Conservation (phyloP, 2,329 filamentous ascomycete species). For the Microdochium trichocladiopsis region DNA sequence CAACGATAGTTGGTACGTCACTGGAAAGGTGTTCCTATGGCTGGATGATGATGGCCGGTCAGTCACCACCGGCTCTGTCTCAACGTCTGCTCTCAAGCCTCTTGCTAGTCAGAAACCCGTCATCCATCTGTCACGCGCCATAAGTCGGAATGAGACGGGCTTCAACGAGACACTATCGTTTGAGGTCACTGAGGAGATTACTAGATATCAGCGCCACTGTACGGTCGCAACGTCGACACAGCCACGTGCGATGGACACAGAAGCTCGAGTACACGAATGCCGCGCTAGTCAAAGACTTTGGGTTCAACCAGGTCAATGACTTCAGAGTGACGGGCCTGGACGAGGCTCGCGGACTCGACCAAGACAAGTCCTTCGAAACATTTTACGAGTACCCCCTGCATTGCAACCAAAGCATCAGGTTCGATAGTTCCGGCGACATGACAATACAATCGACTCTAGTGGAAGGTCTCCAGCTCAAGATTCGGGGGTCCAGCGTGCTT, state of each 20-base stretch:
- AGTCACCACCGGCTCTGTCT: constrained; percentile 40
- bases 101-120: constrained; percentile 23
- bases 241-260: constrained; percentile 8
- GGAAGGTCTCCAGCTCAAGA: constrained; percentile 28
- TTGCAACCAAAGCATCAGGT: constrained; percentile 42
- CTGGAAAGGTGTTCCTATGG: constrained; percentile 59
- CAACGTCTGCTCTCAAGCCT: constrained; percentile 14
- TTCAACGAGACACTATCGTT: constrained; percentile 52
- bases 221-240: constrained; percentile 26
- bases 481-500: constrained; percentile 32
- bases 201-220: constrained; percentile 45
- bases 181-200: constrained; percentile 41
- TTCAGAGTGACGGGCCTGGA: constrained; percentile 10
- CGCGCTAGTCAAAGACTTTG: constrained; percentile 8
- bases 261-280: constrained; percentile 9
- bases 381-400: constrained; percentile 51
- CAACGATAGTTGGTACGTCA: constrained; percentile 55
- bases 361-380: constrained; percentile 14
- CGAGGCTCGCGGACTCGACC: constrained; percentile 1
- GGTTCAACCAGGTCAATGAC: constrained; percentile 12
- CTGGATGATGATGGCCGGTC: constrained; percentile 36
- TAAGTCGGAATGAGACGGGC: constrained; percentile 26
- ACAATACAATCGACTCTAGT: constrained; percentile 25
- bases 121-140: constrained; percentile 39
- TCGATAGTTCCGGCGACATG: constrained; percentile 24